Evolutionary conservation across 805 yeast species (phyloP).

Genomic region (Metschnikowia corniflorae): DNA sequence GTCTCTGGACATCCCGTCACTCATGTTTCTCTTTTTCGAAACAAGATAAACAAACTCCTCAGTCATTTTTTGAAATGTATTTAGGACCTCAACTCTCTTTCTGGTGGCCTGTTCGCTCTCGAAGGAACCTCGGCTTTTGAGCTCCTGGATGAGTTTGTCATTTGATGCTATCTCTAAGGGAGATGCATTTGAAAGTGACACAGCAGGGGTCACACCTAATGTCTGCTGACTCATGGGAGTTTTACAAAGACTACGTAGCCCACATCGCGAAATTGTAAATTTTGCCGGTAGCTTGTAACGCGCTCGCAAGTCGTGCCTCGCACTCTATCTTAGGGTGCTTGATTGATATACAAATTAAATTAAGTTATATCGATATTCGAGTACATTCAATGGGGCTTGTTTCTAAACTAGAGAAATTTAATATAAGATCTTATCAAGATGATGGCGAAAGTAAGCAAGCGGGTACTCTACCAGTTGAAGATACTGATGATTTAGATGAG

Average conservation of each 20-base stretch:
- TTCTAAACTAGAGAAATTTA: too few species aligned
- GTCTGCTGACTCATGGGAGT: slow-evolving; percentile 3
- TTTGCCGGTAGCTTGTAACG: too few species aligned
- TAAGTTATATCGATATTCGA: too few species aligned
- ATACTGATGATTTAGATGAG: slow-evolving; percentile 77
- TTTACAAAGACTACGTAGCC: too few species aligned
- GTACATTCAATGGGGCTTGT: too few species aligned
- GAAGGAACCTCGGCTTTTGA: slow-evolving; percentile 81
- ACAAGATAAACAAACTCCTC: slow-evolving; percentile 82
- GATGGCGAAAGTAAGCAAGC: too few species aligned
- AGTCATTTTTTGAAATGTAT: slow-evolving; percentile 65
- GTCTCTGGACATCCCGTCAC: slow-evolving; percentile 95
- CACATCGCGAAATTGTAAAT: too few species aligned
- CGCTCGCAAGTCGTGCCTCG: too few species aligned
- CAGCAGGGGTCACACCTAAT: slow-evolving; percentile 78
- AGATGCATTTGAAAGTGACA: slow-evolving; percentile 82
- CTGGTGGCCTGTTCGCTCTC: slow-evolving; percentile 83
- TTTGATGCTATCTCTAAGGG: slow-evolving; percentile 73
- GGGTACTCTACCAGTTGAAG: too few species aligned
- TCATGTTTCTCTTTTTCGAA: slow-evolving; percentile 80
- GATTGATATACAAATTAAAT: too few species aligned
- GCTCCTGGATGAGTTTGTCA: slow-evolving; percentile 70
- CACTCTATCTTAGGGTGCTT: too few species aligned
- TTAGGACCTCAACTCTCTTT: slow-evolving; percentile 72
- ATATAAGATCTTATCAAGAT: too few species aligned